These are phyloP conservation scores for Helotiales sp. DNA, from an alignment of 2,329 filamentous ascomycete genomes.

Conservation along the genomic window DNA sequence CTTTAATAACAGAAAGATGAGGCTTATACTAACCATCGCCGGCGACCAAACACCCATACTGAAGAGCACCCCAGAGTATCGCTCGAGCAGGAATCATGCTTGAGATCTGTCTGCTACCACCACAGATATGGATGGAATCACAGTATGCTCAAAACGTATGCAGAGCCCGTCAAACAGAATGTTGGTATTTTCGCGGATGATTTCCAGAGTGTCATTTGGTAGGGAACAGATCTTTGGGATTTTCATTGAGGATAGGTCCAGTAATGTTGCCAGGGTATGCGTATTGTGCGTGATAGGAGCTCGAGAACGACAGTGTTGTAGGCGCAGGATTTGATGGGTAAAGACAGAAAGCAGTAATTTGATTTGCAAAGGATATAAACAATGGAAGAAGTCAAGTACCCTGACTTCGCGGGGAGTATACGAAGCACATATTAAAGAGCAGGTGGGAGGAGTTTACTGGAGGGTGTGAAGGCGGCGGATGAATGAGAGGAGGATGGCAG, in stretches of 20 bases:
- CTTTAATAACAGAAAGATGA: neutral
- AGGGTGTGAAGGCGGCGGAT: neutral
- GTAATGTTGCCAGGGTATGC: neutral
- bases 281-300: no score
- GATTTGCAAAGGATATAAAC: neutral
- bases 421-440: constrained; percentile 18
- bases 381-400: constrained; percentile 8
- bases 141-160: constrained; percentile 13
- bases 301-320: constrained; percentile 18
- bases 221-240: constrained; percentile 7
- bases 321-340: constrained; percentile 12
- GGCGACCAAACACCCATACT: constrained; percentile 11
- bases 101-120: constrained; percentile 13
- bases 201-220: constrained; percentile 7
- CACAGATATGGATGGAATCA: constrained; percentile 1
- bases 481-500: neutral
- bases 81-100: constrained; percentile 18
- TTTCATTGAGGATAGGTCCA: constrained; percentile 3
- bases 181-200: constrained; percentile 12
- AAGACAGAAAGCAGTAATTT: constrained; percentile 12
- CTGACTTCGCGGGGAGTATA: constrained; percentile 15
- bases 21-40: constrained; percentile 11
- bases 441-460: neutral
- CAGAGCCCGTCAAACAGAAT: constrained; percentile 10
- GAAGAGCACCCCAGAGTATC: constrained; percentile 17